Evolutionary conservation across 352 stramenopile species (phyloP).

Genomic region (Pythium volutum): DNA sequence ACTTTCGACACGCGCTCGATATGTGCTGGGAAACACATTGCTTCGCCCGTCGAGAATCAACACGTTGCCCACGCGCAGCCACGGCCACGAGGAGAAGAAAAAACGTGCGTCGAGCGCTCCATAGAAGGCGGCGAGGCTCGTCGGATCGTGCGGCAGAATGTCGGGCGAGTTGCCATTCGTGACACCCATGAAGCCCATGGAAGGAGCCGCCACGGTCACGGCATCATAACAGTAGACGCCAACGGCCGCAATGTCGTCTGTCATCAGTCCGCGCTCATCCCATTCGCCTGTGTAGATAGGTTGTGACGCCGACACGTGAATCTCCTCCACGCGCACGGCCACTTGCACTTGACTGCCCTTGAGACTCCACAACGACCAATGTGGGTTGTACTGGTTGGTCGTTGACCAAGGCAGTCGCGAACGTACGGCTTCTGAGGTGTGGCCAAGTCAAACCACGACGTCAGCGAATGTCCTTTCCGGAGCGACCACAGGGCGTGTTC

Average conservation of each 20-base stretch:
- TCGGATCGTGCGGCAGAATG: conserved; percentile 77
- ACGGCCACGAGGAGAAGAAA: too few relatives aligned
- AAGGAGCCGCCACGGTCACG: not conserved
- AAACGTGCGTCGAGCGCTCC: too few relatives aligned
- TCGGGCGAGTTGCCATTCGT: not conserved
- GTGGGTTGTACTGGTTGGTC: not conserved
- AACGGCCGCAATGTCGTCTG: not conserved
- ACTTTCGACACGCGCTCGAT: not conserved
- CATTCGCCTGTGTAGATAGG: conserved; percentile 21
- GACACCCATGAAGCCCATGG: not conserved
- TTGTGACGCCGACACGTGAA: not conserved
- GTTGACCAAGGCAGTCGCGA: not conserved
- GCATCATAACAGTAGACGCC: conserved; percentile 1
- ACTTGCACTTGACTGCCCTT: not conserved
- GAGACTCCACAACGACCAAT: conserved; percentile 36
- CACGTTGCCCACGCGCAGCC: conserved; percentile 35
- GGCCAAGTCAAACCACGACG: not conserved
- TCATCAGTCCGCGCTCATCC: not conserved
- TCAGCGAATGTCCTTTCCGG: not conserved
- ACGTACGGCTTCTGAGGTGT: not conserved
- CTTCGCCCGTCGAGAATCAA: not conserved
- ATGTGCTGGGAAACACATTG: conserved; percentile 1
- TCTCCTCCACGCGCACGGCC: conserved; percentile 6
- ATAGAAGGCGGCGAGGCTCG: too few relatives aligned
- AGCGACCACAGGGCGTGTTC: conserved; percentile 3